phyloP scores from a whole-genome alignment of 495 filamentous ascomycete species.

The Letharia columbiana region DNA sequence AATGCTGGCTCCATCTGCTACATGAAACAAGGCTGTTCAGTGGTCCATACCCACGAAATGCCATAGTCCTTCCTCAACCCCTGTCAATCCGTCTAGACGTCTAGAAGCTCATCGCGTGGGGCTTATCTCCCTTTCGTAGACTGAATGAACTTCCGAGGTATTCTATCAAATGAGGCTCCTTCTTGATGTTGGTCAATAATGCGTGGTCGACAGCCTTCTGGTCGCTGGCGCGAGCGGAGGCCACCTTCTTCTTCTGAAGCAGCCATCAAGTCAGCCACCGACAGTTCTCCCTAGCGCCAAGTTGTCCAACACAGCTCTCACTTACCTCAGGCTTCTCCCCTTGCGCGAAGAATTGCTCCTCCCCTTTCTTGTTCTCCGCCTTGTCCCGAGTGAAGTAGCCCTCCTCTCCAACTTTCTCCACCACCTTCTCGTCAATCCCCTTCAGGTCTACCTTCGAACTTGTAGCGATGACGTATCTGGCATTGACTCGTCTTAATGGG shows the following conservation, averaged over 20 bases:
- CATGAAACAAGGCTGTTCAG: background rate
- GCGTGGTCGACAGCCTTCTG: slow-evolving; percentile 97
- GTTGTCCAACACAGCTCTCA: slow-evolving; percentile 13
- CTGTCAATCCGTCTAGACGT: background rate
- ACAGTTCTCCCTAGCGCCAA: background rate
- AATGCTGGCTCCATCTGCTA: slow-evolving; percentile 1
- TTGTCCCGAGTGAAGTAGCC: slow-evolving; percentile 97
- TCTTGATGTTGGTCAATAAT: slow-evolving; percentile 86
- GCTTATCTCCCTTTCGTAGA: slow-evolving; percentile 95
- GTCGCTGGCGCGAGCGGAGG: slow-evolving; percentile 81
- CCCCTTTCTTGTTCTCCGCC: slow-evolving; percentile 78
- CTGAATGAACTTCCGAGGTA: slow-evolving; percentile 92
- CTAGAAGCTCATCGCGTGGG: slow-evolving; percentile 95
- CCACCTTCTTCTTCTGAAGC: slow-evolving; percentile 82
- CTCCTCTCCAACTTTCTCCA: slow-evolving; percentile 73
- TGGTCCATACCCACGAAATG: background rate
- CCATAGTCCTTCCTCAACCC: background rate
- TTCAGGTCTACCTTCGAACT: slow-evolving; percentile 78
- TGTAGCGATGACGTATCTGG: slow-evolving; percentile 98
- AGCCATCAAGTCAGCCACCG: background rate
- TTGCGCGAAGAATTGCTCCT: slow-evolving; percentile 96
- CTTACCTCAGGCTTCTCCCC: slow-evolving; percentile 93
- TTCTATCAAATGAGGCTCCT: slow-evolving; percentile 76
- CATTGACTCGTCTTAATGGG: slow-evolving; percentile 93
- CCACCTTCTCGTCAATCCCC: slow-evolving; percentile 69